A percentile compares a stretch with the other conserved stretches of the same genome.
phyloP scores from a whole-genome alignment of 768 basidiomycete species.

The Phaffia tasmanica region DNA sequence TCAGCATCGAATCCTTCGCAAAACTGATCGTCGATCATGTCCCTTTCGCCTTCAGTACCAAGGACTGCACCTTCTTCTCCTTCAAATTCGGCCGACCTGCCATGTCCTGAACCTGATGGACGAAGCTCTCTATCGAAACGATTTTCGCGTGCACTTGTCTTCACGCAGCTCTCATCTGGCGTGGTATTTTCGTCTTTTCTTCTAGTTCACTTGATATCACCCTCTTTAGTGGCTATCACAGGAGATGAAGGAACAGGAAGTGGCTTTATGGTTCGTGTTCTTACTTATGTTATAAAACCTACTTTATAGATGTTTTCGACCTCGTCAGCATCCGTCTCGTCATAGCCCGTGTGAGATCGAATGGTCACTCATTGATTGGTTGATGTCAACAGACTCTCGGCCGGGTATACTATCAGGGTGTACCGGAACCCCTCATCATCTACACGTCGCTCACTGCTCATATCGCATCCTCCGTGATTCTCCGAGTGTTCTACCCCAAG shows the following conservation, averaged over 20 bases:
- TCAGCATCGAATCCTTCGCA: too few relatives aligned
- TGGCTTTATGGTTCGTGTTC: slow-evolving; percentile 15
- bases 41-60: too few relatives aligned
- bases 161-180: slow-evolving; percentile 6
- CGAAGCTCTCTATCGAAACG: too few relatives aligned
- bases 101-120: too few relatives aligned
- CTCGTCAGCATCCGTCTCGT: too few relatives aligned
- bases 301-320: background rate
- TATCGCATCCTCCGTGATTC: slow-evolving; percentile 1
- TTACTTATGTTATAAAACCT: background rate
- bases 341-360: too few relatives aligned
- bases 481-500: background rate
- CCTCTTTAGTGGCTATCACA: slow-evolving; percentile 7
- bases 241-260: slow-evolving; percentile 6
- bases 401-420: slow-evolving; percentile 9
- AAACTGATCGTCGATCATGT: too few relatives aligned
- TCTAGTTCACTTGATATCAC: slow-evolving; percentile 11
- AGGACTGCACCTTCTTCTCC: too few relatives aligned
- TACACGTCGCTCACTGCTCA: slow-evolving; percentile 15
- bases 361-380: background rate
- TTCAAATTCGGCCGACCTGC: too few relatives aligned
- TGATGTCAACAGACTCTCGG: background rate
- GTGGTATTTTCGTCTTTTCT: slow-evolving; percentile 11
- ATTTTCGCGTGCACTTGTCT: background rate
- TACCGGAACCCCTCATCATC: slow-evolving; percentile 7